Conservation (phyloP, 495 filamentous ascomycete species). For the Penicillium coffeae region DNA sequence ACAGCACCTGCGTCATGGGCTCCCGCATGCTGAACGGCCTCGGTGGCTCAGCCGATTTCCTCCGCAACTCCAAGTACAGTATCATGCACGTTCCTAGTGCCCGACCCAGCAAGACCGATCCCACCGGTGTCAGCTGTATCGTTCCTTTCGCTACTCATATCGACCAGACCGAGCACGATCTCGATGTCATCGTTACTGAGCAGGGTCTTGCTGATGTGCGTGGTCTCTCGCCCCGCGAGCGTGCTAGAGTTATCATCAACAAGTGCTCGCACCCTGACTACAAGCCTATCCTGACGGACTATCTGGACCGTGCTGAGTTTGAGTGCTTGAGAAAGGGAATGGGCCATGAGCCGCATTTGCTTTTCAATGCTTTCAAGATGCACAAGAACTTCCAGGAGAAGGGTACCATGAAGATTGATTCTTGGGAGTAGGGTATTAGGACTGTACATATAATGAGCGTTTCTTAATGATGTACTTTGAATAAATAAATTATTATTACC, state of each 20-base stretch:
- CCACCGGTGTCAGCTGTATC: constrained; percentile 79
- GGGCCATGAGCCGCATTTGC: constrained; percentile 85
- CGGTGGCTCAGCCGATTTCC: constrained; percentile 84
- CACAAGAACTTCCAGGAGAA: constrained; percentile 75
- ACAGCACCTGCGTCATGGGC: constrained; percentile 88
- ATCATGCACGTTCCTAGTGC: constrained; percentile 92
- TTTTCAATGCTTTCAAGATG: constrained; percentile 86
- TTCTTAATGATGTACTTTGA: too few species aligned
- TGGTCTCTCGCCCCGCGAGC: constrained; percentile 74
- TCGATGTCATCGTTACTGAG: constrained; percentile 86
- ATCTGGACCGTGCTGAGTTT: constrained; percentile 82
- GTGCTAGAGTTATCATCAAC: constrained; percentile 80
- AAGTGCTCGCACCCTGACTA: constrained; percentile 89
- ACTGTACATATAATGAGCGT: constrained; percentile 20
- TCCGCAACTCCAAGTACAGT: constrained; percentile 76
- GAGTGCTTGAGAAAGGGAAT: constrained; percentile 84
- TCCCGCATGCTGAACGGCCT: constrained; percentile 89
- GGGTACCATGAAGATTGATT: constrained; percentile 77
- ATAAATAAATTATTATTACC: too few species aligned
- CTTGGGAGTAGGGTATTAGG: constrained; percentile 42
- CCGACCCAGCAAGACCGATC: constrained; percentile 77
- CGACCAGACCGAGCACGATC: constrained; percentile 89
- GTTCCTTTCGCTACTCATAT: constrained; percentile 92
- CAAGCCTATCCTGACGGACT: constrained; percentile 74
- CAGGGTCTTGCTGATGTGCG: constrained; percentile 84